Percentiles rank a stretch among this genome's conserved stretches.
Conservation (phyloP, 1,139 yeast genomes). For the Pichia sp. region DNA sequence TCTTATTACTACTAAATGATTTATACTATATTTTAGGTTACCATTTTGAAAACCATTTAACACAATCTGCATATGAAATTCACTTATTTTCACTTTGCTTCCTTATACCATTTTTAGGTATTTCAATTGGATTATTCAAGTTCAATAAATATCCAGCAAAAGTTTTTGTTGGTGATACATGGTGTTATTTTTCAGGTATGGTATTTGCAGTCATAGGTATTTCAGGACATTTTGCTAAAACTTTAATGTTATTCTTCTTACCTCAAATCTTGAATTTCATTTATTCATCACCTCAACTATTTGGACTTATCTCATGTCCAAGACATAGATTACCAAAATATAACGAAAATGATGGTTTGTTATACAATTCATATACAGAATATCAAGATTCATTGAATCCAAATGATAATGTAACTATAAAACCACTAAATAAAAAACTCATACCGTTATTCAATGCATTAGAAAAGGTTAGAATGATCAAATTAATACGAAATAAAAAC, state of each 20-base stretch:
- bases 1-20: conserved; percentile 70
- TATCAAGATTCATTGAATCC: conserved; percentile 20
- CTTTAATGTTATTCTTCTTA: conserved; percentile 72
- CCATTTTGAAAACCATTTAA: conserved; percentile 29
- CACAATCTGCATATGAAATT: conserved; percentile 58
- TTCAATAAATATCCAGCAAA: conserved; percentile 87
- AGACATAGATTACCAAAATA: conserved; percentile 87
- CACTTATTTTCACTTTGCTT: conserved; percentile 78
- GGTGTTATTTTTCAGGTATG: conserved; percentile 97
- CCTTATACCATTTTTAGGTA: conserved; percentile 81
- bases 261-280: conserved; percentile 89
- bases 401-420: conserved; percentile 12
- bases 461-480: conserved; percentile 44
- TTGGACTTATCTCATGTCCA: conserved; percentile 85
- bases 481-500: conserved; percentile 33
- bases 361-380: conserved; percentile 68
- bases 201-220: conserved; percentile 96
- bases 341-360: conserved; percentile 56
- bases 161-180: conserved; percentile 97
- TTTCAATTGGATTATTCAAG: conserved; percentile 65
- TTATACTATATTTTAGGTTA: conserved; percentile 41
- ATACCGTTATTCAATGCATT: conserved; percentile 33
- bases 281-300: conserved; percentile 85
- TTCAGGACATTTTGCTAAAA: conserved; percentile 91
- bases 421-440: conserved; percentile 23